Evolutionary conservation across 164 flowering plant species (phyloP).

Genomic region (Dillenia suffruticosa): DNA sequence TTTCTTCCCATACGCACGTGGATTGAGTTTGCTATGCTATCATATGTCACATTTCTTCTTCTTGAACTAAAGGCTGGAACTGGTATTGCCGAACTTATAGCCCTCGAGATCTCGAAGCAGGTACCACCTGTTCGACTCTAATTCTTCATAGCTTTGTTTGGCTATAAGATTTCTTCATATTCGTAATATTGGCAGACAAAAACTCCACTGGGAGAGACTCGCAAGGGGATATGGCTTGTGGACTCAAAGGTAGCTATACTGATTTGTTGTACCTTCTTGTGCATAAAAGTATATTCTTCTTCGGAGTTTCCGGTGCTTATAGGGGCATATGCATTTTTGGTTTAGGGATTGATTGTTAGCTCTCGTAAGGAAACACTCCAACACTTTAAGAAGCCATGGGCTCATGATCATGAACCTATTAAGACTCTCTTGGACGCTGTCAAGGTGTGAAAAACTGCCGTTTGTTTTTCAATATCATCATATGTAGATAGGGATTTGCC

Average conservation of each 20-base stretch:
- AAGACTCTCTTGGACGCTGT: conserved; percentile 51
- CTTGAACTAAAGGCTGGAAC: conserved; percentile 75
- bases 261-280: neutral
- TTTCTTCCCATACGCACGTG: too few species aligned
- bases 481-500: too few species aligned
- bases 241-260: conserved; percentile 72
- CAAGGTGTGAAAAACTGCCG: conserved; percentile 35
- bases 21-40: too few species aligned
- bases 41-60: neutral
- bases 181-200: conserved; percentile 44
- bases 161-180: neutral
- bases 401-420: conserved; percentile 75
- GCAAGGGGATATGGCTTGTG: conserved; percentile 91
- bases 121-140: conserved; percentile 17
- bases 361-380: conserved; percentile 68
- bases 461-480: neutral
- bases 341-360: conserved; percentile 64
- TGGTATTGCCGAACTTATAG: conserved; percentile 92
- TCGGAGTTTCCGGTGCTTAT: neutral
- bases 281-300: neutral
- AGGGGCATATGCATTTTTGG: neutral
- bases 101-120: conserved; percentile 82
- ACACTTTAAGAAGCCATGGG: conserved; percentile 88
- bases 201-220: conserved; percentile 65
- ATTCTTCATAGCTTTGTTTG: neutral